A percentile compares a stretch with the other conserved stretches of the same genome.
phyloP scores from a whole-genome alignment of 2,329 filamentous ascomycete species.

The Chlorencoelia australis region DNA sequence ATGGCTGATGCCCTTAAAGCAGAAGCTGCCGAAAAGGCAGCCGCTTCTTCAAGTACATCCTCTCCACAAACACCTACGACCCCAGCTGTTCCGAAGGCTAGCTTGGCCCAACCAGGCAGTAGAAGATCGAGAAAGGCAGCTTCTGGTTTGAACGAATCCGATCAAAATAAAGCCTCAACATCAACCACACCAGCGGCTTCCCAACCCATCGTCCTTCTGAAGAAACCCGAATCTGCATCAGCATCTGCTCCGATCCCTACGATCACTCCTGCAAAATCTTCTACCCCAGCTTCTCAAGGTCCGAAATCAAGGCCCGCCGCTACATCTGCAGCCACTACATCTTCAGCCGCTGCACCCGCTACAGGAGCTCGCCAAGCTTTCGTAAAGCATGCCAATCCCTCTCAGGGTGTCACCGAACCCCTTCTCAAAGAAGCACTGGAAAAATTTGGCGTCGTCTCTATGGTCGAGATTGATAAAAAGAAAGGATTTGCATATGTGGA shows the following conservation, averaged over 20 bases:
- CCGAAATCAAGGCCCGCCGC: conserved; percentile 22
- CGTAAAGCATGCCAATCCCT: conserved; percentile 75
- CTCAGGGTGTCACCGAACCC: conserved; percentile 82
- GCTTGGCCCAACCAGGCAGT: conserved; percentile 10
- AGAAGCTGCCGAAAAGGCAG: conserved; percentile 14
- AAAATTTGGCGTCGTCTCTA: conserved; percentile 61
- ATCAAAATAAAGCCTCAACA: conserved; percentile 11
- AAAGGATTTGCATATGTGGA: conserved; percentile 93
- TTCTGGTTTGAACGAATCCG: conserved; percentile 18
- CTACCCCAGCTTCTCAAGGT: conserved; percentile 16
- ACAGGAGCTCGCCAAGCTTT: conserved; percentile 57
- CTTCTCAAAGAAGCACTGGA: conserved; percentile 66
- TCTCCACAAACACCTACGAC: conserved; percentile 7
- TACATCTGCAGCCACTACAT: conserved; percentile 15
- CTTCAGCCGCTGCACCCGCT: conserved; percentile 26
- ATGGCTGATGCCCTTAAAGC: conserved; percentile 26
- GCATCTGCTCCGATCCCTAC: conserved; percentile 10
- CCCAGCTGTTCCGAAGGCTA: conserved; percentile 26
- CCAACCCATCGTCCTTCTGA: conserved; percentile 29
- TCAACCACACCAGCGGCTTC: conserved; percentile 18
- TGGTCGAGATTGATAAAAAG: conserved; percentile 86
- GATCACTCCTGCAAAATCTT: conserved; percentile 13
- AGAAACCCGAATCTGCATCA: conserved; percentile 26
- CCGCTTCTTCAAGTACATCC: conserved; percentile 5
- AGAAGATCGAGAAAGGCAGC: conserved; percentile 30